phyloP scores from a whole-genome alignment of 345 rosid species.

The Populus euphratica region DNA sequence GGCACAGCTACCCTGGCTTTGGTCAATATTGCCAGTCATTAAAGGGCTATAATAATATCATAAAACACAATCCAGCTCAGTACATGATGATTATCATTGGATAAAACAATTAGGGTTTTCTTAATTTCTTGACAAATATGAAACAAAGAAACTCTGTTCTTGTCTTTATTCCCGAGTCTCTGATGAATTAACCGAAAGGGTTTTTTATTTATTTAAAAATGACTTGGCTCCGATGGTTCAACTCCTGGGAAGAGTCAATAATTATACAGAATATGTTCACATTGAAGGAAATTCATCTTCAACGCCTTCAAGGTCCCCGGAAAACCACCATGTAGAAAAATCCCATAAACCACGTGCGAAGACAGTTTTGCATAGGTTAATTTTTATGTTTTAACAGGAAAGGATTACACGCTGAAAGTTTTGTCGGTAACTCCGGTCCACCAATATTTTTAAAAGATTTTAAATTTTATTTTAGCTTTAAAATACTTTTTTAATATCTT shows the following conservation, averaged over 20 bases:
- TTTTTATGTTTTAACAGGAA: neutral
- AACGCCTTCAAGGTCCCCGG: neutral
- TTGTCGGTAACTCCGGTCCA: too few relatives aligned
- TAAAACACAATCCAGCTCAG: neutral
- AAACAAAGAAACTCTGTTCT: too few relatives aligned
- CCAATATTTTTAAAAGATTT: too few relatives aligned
- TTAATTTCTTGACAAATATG: neutral
- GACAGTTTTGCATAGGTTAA: neutral
- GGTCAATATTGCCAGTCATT: neutral
- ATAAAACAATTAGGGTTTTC: neutral
- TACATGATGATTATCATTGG: neutral
- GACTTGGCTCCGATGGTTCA: neutral
- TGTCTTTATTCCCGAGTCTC: slow-evolving; percentile 5
- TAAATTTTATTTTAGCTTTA: too few relatives aligned
- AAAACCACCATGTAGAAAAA: neutral
- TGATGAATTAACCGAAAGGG: neutral
- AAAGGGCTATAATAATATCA: neutral
- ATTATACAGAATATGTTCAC: neutral
- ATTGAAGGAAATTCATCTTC: neutral
- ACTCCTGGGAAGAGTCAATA: neutral
- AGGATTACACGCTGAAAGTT: neutral
- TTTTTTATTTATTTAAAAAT: neutral
- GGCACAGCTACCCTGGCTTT: neutral
- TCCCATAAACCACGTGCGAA: neutral
- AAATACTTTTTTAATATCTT: too few relatives aligned